phyloP scores from a whole-genome alignment of 2,329 filamentous ascomycete species.

The Orbilia oligospora region DNA sequence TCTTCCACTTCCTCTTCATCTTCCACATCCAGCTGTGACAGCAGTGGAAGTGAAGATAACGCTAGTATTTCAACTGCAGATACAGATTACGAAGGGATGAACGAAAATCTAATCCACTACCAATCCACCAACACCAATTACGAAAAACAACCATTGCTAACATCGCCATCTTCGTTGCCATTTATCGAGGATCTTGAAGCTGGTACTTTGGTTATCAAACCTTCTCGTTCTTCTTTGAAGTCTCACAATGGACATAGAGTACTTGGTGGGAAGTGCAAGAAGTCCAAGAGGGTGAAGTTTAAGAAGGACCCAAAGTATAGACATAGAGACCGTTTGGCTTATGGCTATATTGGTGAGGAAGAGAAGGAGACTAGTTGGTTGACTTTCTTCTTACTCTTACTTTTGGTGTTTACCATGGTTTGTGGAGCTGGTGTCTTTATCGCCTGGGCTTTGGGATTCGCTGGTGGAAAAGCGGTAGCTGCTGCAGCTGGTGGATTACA shows the following conservation, averaged over 20 bases:
- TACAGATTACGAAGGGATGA: slow-evolving; percentile 46
- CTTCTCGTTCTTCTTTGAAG: slow-evolving; percentile 30
- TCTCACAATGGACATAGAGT: neutral
- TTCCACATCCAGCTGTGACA: neutral
- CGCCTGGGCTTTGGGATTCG: slow-evolving; percentile 57
- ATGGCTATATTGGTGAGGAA: slow-evolving; percentile 31
- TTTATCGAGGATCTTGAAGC: slow-evolving; percentile 43
- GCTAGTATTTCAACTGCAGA: slow-evolving; percentile 34
- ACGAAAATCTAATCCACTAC: slow-evolving; percentile 55
- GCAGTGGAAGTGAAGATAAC: slow-evolving; percentile 15
- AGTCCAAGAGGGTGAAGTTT: slow-evolving; percentile 39
- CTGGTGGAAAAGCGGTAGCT: slow-evolving; percentile 31
- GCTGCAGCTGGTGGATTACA: slow-evolving; percentile 14
- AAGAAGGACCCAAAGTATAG: slow-evolving; percentile 50
- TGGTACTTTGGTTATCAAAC: slow-evolving; percentile 17
- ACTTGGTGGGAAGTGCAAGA: slow-evolving; percentile 5
- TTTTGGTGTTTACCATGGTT: slow-evolving; percentile 47
- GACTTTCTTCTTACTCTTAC: slow-evolving; percentile 44
- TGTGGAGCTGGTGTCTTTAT: slow-evolving; percentile 54
- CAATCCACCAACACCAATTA: slow-evolving; percentile 3
- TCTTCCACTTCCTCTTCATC: slow-evolving; percentile 15
- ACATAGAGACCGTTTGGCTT: slow-evolving; percentile 40
- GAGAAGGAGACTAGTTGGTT: slow-evolving; percentile 53
- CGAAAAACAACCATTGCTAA: slow-evolving; percentile 36
- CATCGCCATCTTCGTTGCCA: neutral